Evolutionary conservation across 371 early-diverging fungal genomes (phyloP).

Genomic region (Phascolomyces articulosus): DNA sequence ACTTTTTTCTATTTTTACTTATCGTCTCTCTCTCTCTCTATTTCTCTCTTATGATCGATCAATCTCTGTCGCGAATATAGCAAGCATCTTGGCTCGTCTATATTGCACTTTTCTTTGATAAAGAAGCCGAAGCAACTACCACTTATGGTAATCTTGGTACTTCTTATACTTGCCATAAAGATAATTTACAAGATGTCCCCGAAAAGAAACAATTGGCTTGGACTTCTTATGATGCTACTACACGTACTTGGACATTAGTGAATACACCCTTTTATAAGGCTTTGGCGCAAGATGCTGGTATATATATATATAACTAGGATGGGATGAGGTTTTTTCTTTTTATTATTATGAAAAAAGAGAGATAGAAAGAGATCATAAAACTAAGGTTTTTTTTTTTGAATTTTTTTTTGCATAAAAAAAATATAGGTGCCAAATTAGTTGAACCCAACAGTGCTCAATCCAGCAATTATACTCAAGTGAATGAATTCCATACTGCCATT

Average conservation of each 20-base stretch:
- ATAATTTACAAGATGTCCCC: slow-evolving; percentile 12
- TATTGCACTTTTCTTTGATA: slow-evolving; percentile 20
- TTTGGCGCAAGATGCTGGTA: slow-evolving; percentile 23
- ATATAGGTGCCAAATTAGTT: slow-evolving; percentile 10
- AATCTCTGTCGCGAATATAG: too few relatives aligned
- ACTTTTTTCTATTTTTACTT: too few relatives aligned
- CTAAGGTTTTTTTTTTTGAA: too few relatives aligned
- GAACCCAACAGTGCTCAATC: slow-evolving; percentile 18
- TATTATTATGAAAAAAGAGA: neutral
- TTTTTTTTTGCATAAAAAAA: neutral
- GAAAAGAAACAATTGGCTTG: slow-evolving; percentile 18
- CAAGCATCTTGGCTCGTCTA: slow-evolving; percentile 30
- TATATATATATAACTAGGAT: neutral
- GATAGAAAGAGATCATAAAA: neutral
- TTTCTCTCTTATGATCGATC: neutral
- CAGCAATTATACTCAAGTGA: slow-evolving; percentile 2
- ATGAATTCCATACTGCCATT: slow-evolving; percentile 22
- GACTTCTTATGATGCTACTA: slow-evolving; percentile 19
- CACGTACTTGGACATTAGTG: slow-evolving; percentile 17
- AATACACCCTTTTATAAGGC: slow-evolving; percentile 12
- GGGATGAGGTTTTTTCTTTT: too few relatives aligned
- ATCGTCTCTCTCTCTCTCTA: too few relatives aligned
- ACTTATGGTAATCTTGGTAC: slow-evolving; percentile 14
- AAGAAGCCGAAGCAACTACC: slow-evolving; percentile 13
- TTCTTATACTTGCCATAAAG: slow-evolving; percentile 20